Conservation (phyloP, 805 yeast genomes). For the Candida coleopterorum region DNA sequence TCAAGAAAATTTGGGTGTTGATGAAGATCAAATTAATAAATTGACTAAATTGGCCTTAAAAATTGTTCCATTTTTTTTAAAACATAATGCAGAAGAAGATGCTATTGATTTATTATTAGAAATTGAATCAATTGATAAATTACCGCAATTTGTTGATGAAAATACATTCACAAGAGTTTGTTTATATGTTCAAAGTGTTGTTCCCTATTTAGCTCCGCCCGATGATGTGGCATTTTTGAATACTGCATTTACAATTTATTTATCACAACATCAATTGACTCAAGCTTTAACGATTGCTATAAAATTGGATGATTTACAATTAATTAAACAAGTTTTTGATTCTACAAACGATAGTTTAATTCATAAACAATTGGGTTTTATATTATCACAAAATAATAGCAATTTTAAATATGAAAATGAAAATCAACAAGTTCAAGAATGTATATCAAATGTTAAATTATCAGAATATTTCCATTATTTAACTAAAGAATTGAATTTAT, state of each 20-base stretch:
- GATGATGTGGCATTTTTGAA: slow-evolving; percentile 82
- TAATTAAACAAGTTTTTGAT: slow-evolving; percentile 75
- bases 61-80: slow-evolving; percentile 83
- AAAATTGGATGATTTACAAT: slow-evolving; percentile 74
- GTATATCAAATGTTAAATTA: slow-evolving; percentile 73
- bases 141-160: slow-evolving; percentile 80
- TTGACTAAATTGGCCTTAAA: slow-evolving; percentile 65
- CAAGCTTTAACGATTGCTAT: slow-evolving; percentile 90
- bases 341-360: slow-evolving; percentile 69
- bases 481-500: slow-evolving; percentile 79
- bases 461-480: slow-evolving; percentile 77
- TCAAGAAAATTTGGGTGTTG: slow-evolving; percentile 42
- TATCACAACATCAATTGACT: slow-evolving; percentile 72
- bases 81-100: slow-evolving; percentile 97
- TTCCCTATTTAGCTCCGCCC: slow-evolving; percentile 93
- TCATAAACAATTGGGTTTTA: slow-evolving; percentile 88
- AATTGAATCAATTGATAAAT: slow-evolving; percentile 78
- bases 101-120: slow-evolving; percentile 93
- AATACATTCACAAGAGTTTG: slow-evolving; percentile 86
- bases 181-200: slow-evolving; percentile 91
- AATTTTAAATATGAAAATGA: slow-evolving; percentile 62
- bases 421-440: slow-evolving; percentile 71
- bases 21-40: slow-evolving; percentile 31
- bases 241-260: slow-evolving; percentile 83
- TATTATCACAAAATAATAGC: slow-evolving; percentile 81